Evolutionary conservation across 78 protist genomes (phyloP), one percentile per base, ranked within the genome.

Genomic region (Cavenderia fasciculata): DNA sequence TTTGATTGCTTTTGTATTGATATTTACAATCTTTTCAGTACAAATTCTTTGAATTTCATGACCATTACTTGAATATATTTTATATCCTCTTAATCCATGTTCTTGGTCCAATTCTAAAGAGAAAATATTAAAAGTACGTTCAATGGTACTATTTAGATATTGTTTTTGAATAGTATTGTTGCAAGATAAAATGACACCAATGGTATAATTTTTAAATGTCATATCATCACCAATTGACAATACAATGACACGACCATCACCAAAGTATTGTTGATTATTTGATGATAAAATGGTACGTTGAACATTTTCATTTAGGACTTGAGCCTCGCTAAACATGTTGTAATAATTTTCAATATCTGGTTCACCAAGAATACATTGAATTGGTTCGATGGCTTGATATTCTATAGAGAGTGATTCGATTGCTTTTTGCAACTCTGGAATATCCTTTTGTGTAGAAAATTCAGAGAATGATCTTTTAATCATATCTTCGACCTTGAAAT

Each of bases 381-480:
- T 54, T 21, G 40, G 69, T 7, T 47, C 38, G 12, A 63, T 19
- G 23, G 18, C 41, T 16, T 75, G 43, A 25, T 68, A 59, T 34
- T 79, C 49, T 57, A 25, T 25, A 8, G 23, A 21, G 4, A 77
- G 36, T 14, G 46, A 41, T n/a, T 49, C 71, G 54, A 74, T 74
- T 14, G 38, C 57, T 19, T 86, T 43, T 25, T 72, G 61, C 49
- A 73, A 59, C 4, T 71, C 70, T 6, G 93, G 90, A 23, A 87
- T 7, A 10, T 74, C 78, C 52, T 87, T 56, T 51, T 86, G 96
- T 18, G 59, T 38, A 0, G 92, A 16, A 36, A 92, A 54, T 71
- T 97, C 98, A 31, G 94, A 75, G 77, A 97, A 97, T 41, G 94
- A 79, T 34, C 94, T 19, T 73, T 95, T 96, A 40, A 97, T 92